phyloP scores from a whole-genome alignment of 1,139 yeast genomes.

The Hemisphaericaspora xylanilytica region DNA sequence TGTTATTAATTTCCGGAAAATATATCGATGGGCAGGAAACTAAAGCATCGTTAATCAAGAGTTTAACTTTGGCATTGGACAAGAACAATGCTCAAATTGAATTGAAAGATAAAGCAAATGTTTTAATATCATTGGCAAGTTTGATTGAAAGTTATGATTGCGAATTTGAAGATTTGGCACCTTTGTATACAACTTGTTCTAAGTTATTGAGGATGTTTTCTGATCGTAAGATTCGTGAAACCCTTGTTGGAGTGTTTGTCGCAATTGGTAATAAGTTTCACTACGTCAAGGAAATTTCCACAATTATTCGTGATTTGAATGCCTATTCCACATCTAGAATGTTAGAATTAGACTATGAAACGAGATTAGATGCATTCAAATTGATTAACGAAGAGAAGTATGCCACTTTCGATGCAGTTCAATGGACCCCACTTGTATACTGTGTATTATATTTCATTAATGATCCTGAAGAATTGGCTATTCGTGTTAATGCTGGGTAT shows the following conservation, averaged over 20 bases:
- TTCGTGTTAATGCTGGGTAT: conserved; percentile 76
- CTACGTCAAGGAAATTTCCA: conserved; percentile 45
- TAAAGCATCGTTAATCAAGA: conserved; percentile 51
- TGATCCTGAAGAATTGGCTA: conserved; percentile 76
- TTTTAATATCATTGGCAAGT: conserved; percentile 56
- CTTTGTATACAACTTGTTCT: conserved; percentile 56
- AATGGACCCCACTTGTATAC: conserved; percentile 81
- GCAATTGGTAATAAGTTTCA: conserved; percentile 56
- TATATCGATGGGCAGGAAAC: conserved; percentile 59
- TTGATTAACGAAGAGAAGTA: conserved; percentile 58
- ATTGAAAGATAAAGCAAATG: conserved; percentile 52
- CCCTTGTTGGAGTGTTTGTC: conserved; percentile 57
- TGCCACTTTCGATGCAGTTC: conserved; percentile 41
- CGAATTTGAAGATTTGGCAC: conserved; percentile 49
- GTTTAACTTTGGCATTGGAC: conserved; percentile 62
- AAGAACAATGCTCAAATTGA: conserved; percentile 59
- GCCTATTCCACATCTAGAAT: conserved; percentile 62
- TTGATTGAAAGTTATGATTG: conserved; percentile 56
- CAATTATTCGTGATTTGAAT: conserved; percentile 61
- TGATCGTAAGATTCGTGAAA: conserved; percentile 60
- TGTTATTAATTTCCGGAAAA: conserved; percentile 58
- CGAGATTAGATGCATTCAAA: conserved; percentile 66
- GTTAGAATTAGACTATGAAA: conserved; percentile 77
- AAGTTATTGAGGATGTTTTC: conserved; percentile 56
- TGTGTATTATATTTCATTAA: conserved; percentile 68